Base-by-base conservation (phyloP, 768 basidiomycete genomes). In the Suillus fuscotomentosus region DNA sequence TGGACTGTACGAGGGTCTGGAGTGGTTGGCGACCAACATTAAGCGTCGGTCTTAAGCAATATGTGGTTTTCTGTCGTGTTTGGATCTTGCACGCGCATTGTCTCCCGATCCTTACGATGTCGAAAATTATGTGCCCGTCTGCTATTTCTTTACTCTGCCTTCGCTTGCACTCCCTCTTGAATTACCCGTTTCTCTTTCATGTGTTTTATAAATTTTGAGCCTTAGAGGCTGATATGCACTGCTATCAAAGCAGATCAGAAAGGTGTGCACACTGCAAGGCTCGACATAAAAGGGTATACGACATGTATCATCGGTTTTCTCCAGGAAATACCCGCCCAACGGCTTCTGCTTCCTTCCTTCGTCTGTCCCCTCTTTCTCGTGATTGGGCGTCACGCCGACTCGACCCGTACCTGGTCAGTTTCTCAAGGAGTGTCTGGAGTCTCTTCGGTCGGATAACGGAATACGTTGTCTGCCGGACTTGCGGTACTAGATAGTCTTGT, bases 1-100 rank as follows among this genome's bases (percentile, higher is more conserved):
- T 76, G 97, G 97, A 82, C 84, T 99, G 64, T 99, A 99, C 78
- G 97, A 98, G 81, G 97, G 97, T 79, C 84, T 97, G 71, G 96
- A 98, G 82, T 98, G 95, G 97, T 81, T 95, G 86, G 92, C 90
- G 70, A 85, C 87, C 70, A 94, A 94, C 84, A 90, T 94, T 82
- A 92, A 92, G 81, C 88, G 89, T 76, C 89, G 90, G 78, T 82
- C 82, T 80, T 92, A 87, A 87, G 53, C 60, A 56, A 60, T 62
- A 60, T 59, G 64, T 78, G 69, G 66, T 70, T 64, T 70, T 72
- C 59, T 72, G 63, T 70, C 68, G 71, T 70, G 75, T 75, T 73
- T 73, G 76, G 79, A 81, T 84, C 80, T 76, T 77, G 80, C 82
- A 80, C 80, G 79, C 77, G 82, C 79, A 78, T 82, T 81, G 79